Evolutionary conservation across 345 rosid genomes (phyloP).

Genomic region (Eucalyptus polybractea): DNA sequence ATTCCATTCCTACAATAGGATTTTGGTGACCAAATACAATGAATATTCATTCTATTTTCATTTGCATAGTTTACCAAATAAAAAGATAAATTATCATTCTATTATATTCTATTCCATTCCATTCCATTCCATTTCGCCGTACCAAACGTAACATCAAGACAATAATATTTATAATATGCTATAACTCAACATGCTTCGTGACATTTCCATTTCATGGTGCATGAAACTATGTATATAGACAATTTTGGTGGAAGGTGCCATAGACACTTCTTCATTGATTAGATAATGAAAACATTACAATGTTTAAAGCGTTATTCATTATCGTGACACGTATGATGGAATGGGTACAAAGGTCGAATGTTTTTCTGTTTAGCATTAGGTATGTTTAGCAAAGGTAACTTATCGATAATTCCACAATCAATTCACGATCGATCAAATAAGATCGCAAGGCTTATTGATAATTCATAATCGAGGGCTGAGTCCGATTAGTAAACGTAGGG

Average conservation of each 20-base stretch:
- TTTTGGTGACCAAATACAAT: not conserved
- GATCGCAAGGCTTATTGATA: not conserved
- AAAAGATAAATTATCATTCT: not conserved
- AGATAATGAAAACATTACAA: not conserved
- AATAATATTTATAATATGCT: not conserved
- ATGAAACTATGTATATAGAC: not conserved
- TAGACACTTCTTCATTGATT: not conserved
- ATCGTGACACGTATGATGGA: fast-evolving
- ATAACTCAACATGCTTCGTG: not conserved
- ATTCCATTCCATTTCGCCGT: not conserved
- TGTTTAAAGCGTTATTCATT: not conserved
- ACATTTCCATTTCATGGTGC: not conserved
- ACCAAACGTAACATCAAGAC: not conserved
- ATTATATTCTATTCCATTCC: not conserved
- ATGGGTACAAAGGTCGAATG: not conserved
- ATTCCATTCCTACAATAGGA: not conserved
- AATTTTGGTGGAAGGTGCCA: not conserved
- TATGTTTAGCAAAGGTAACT: too few species aligned
- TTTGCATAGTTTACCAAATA: not conserved
- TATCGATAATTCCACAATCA: too few species aligned
- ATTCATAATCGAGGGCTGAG: not conserved
- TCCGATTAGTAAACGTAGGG: not conserved
- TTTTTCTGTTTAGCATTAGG: too few species aligned
- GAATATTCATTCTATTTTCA: not conserved
- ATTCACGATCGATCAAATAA: not conserved